Evolutionary conservation across 2,329 filamentous ascomycete species (phyloP).

Genomic region (Colletotrichum sp.): DNA sequence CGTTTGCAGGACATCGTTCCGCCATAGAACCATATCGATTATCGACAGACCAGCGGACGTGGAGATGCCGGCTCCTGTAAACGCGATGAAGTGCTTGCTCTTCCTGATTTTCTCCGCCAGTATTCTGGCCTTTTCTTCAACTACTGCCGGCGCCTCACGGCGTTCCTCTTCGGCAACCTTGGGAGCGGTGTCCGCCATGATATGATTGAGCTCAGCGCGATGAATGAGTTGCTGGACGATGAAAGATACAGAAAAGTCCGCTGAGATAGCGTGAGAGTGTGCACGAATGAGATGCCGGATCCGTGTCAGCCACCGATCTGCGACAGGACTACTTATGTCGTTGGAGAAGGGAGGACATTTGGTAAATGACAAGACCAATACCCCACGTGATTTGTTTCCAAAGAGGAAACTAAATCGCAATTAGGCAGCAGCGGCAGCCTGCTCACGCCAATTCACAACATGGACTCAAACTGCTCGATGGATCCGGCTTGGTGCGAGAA

Average conservation of each 20-base stretch:
- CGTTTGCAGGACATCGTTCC: background rate
- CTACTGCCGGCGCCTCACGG: background rate
- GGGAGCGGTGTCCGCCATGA: conserved; percentile 13
- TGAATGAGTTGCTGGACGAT: accelerated
- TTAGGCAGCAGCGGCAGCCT: background rate
- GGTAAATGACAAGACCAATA: background rate
- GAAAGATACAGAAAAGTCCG: accelerated
- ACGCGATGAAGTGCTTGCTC: conserved; percentile 50
- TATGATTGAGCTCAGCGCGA: too few species aligned
- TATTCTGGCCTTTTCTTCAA: conserved; percentile 37
- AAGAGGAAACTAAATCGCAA: background rate
- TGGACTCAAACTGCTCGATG: background rate
- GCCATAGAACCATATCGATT: background rate
- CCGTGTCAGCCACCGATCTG: background rate
- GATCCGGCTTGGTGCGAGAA: background rate
- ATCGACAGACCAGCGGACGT: conserved; percentile 43
- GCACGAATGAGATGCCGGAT: background rate
- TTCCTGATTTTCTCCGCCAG: conserved; percentile 40
- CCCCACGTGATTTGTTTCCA: background rate
- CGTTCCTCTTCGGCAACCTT: conserved; percentile 11
- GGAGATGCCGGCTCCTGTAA: conserved; percentile 51
- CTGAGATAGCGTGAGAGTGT: background rate
- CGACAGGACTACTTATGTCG: background rate
- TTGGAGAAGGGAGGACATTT: background rate
- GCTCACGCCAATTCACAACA: background rate